A percentile compares a stretch with the other conserved stretches of the same genome.
Conservation (phyloP, 2,329 filamentous ascomycete species). For the Hypoxylon sp. region DNA sequence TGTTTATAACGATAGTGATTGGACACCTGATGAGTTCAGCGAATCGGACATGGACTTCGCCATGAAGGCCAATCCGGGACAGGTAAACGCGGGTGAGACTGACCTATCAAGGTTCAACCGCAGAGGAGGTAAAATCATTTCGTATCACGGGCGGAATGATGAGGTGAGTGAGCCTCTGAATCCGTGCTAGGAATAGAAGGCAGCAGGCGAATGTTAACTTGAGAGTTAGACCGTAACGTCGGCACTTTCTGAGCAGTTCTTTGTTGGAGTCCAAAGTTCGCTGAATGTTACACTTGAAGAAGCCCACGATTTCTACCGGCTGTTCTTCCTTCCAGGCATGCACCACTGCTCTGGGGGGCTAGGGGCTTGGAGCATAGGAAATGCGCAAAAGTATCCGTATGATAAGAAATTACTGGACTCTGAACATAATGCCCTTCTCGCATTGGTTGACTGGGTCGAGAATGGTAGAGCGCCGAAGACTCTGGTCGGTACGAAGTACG, state of each 20-base stretch:
- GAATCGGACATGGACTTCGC: slow-evolving; percentile 41
- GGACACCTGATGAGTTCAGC: slow-evolving; percentile 38
- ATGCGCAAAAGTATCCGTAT: slow-evolving; percentile 34
- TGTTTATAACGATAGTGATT: slow-evolving; percentile 39
- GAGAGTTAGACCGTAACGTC: slow-evolving; percentile 34
- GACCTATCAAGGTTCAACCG: slow-evolving; percentile 35
- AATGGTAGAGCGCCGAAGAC: slow-evolving; percentile 28
- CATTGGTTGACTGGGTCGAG: slow-evolving; percentile 41
- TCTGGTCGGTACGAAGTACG: slow-evolving; percentile 39
- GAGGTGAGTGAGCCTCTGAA: slow-evolving; percentile 23
- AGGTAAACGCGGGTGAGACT: slow-evolving; percentile 36
- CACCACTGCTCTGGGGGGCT: slow-evolving; percentile 39
- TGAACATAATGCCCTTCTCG: slow-evolving; percentile 33
- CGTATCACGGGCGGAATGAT: slow-evolving; percentile 43
- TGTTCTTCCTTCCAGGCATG: slow-evolving; percentile 44
- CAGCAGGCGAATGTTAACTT: not conserved
- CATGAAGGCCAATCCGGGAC: slow-evolving; percentile 34
- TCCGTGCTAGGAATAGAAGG: not conserved
- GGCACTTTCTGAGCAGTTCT: slow-evolving; percentile 31
- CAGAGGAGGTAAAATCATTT: slow-evolving; percentile 38
- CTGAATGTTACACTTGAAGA: slow-evolving; percentile 27
- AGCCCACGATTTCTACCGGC: slow-evolving; percentile 52
- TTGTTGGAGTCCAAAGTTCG: slow-evolving; percentile 32
- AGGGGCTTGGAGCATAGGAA: slow-evolving; percentile 39
- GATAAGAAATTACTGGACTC: slow-evolving; percentile 33